Evolutionary conservation across 768 basidiomycete genomes (phyloP), one percentile per base, ranked within the genome.

Genomic region (Suillus placidus): DNA sequence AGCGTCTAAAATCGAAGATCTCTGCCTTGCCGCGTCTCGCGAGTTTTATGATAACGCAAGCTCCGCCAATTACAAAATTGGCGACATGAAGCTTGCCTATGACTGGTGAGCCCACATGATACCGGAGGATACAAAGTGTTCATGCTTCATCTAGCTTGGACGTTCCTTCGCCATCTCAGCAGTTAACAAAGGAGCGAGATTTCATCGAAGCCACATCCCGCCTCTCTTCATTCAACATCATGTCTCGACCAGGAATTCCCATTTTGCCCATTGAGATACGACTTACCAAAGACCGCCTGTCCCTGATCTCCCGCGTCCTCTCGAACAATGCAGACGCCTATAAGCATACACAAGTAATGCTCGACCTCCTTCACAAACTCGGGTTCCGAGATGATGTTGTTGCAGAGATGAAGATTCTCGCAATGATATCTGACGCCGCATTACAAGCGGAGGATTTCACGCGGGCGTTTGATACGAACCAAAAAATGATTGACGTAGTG

Each of bases 121-220:
- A 40, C 63, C 65, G 70, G 58, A 35, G 64, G 12, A 61, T 32
- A 72, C 51, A 32, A 66, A 32, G 64, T 62, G 35, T 40, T n/a
- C 62, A 40, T 32, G 26, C 52, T 69, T 14, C 65, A 7, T 61
- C 63, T 71, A 98, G 97, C 71, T 82, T 99, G 62, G 82, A 88
- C 60, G 92, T 98, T 14, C 88, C 92, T 1, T 81, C 80, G 7
- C 77, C 81, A 5, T 89, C 94, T 0, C 84, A 87, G 20, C 81
- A 80, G 0, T 82, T 96, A 63, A 69, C 76, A 16, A 81, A 80
- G 65, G 94, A 98, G 74, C 90, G 89, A 64, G 91, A 94, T 63
- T 99, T 98, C 77, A 97, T 99, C 67, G 96, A 99, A 80, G 97
- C 97, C 2, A 99, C 97, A 1, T 97, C 95, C 32, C 90, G 94